Percentiles rank a stretch among this genome's conserved stretches.
Conservation (phyloP, 2,329 filamentous ascomycete genomes). For the Diaporthe sp. region DNA sequence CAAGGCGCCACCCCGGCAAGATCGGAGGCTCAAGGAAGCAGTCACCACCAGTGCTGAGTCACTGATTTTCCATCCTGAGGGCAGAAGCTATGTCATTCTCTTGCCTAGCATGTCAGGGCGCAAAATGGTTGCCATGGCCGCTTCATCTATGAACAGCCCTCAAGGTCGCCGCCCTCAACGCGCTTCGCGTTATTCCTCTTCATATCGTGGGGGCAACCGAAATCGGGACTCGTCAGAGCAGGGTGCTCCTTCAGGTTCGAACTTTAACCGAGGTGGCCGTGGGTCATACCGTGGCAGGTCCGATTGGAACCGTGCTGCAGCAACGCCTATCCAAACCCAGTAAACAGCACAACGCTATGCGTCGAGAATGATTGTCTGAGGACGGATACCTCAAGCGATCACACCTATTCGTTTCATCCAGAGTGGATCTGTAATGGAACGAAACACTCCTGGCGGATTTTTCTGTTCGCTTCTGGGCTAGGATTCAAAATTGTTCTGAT, state of each 20-base stretch:
- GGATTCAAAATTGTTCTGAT: constrained; percentile 22
- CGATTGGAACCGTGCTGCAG: constrained; percentile 56
- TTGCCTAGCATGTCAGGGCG: constrained; percentile 59
- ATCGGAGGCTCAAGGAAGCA: constrained; percentile 62
- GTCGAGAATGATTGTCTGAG: constrained; percentile 3
- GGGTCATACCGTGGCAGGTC: constrained; percentile 58
- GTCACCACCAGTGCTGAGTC: constrained; percentile 62
- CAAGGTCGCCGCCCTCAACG: constrained; percentile 47
- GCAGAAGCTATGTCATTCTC: constrained; percentile 55
- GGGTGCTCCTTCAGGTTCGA: constrained; percentile 43
- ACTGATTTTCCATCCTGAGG: constrained; percentile 55
- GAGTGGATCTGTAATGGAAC: constrained; percentile 32
- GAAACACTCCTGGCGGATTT: constrained; percentile 22
- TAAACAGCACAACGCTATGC: constrained; percentile 25
- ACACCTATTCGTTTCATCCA: constrained; percentile 30
- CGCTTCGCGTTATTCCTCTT: constrained; percentile 39
- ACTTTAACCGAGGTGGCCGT: constrained; percentile 52
- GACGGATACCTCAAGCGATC: constrained; percentile 2
- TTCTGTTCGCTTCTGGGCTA: constrained; percentile 32
- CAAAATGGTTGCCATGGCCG: constrained; percentile 56
- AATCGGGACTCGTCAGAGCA: constrained; percentile 49
- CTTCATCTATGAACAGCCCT: constrained; percentile 49
- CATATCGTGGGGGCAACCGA: constrained; percentile 41
- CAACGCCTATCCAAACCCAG: constrained; percentile 46
- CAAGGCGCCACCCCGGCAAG: constrained; percentile 67